A percentile compares a stretch with the other conserved stretches of the same genome.
These are phyloP conservation scores for Hippophae gyantsensis DNA, from an alignment of 306 rosid species.

Conservation along the genomic window DNA sequence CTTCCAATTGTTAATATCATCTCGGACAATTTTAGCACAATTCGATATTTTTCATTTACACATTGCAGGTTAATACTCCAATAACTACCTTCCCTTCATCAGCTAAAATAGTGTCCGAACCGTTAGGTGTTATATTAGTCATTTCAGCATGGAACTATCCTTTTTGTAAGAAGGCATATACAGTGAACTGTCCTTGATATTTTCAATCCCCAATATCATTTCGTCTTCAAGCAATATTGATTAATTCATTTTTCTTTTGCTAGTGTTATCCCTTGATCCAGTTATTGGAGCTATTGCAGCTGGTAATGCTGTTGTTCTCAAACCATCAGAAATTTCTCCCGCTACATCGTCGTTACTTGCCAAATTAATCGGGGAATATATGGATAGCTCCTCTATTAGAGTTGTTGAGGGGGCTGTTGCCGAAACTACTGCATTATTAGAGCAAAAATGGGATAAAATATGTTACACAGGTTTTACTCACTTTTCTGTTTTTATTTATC, in stretches of 20 bases:
- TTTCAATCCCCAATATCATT: constrained; percentile 3
- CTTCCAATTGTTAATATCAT: not conserved
- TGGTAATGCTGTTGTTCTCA: constrained; percentile 89
- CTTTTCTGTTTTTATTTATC: not conserved
- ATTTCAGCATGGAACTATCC: constrained; percentile 99
- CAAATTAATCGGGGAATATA: constrained; percentile 50
- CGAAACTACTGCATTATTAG: constrained; percentile 71
- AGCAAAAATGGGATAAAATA: constrained; percentile 99
- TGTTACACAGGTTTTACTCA: constrained; percentile 73
- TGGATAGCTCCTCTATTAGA: constrained; percentile 67
- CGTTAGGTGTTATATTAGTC: constrained; percentile 70
- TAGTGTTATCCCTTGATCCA: constrained; percentile 91
- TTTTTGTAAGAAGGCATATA: constrained; percentile 54
- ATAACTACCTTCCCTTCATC: constrained; percentile 75
- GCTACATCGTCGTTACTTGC: constrained; percentile 75
- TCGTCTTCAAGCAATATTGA: constrained; percentile 8
- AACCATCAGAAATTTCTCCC: constrained; percentile 91
- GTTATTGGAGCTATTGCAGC: constrained; percentile 96
- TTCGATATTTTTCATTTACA: constrained; percentile 4
- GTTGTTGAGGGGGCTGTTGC: constrained; percentile 83
- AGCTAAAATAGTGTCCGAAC: constrained; percentile 91
- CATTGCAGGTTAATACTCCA: constrained; percentile 66
- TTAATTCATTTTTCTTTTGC: constrained; percentile 15
- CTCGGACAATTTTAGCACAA: not conserved
- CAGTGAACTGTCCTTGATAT: constrained; percentile 10